Conservation (phyloP, 768 basidiomycete genomes). For the Termitomyces sp. region DNA sequence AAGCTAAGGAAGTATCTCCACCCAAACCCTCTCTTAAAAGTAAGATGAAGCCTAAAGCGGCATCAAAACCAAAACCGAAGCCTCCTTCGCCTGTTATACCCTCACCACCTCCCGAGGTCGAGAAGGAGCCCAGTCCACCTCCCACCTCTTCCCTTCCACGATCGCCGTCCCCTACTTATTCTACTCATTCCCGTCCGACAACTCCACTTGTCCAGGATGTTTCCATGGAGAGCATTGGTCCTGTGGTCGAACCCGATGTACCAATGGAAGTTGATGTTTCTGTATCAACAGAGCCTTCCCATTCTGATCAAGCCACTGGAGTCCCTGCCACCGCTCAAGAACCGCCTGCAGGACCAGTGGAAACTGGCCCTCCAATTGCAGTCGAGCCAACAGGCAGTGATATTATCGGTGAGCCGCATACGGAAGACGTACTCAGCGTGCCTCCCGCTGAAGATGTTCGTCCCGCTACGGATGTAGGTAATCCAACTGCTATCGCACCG, state of each 20-base stretch:
- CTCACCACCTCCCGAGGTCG: neutral
- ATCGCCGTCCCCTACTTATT: slow-evolving; percentile 1
- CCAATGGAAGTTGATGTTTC: slow-evolving; percentile 1
- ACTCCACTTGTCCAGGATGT: slow-evolving; percentile 6
- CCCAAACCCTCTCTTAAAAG: slow-evolving; percentile 32
- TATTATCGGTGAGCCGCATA: neutral
- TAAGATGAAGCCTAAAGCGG: slow-evolving; percentile 32
- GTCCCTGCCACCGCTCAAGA: neutral
- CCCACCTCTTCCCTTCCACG: slow-evolving; percentile 5
- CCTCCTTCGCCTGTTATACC: slow-evolving; percentile 19
- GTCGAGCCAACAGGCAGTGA: neutral
- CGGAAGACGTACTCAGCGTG: neutral
- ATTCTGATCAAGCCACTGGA: neutral
- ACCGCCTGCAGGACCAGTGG: neutral
- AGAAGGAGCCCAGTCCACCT: neutral
- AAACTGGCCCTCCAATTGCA: neutral
- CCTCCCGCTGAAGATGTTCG: neutral
- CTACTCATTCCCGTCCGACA: slow-evolving; percentile 4
- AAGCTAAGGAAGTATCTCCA: slow-evolving; percentile 14
- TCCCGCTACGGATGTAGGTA: neutral
- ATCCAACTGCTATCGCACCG: neutral
- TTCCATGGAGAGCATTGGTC: slow-evolving; percentile 8
- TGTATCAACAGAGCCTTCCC: neutral
- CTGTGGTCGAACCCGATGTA: neutral
- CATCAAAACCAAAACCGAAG: slow-evolving; percentile 28